These are phyloP conservation scores for Pseudocercospora cruenta DNA, from an alignment of 2,329 filamentous ascomycete species.

Conservation along the genomic window DNA sequence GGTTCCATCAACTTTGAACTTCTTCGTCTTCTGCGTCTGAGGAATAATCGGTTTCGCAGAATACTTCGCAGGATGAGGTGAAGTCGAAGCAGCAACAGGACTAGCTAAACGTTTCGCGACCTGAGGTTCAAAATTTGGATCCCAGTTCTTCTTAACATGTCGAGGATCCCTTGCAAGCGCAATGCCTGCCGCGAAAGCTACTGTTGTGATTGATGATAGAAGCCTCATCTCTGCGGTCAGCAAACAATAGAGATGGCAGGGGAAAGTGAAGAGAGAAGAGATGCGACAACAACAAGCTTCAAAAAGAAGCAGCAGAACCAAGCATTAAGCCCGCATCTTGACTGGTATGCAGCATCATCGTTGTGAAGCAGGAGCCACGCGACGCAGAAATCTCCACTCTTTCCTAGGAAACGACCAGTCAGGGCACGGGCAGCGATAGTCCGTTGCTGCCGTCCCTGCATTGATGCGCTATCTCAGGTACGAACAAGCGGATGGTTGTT, in stretches of 20 bases:
- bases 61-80: neutral
- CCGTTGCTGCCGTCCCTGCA: no score
- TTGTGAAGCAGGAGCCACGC: neutral
- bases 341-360: neutral
- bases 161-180: neutral
- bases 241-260: neutral
- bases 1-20: conserved; percentile 44
- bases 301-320: neutral
- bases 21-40: conserved; percentile 47
- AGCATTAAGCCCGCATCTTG: neutral
- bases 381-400: no score
- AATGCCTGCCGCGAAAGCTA: neutral
- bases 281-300: neutral
- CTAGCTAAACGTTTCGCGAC: conserved; percentile 4
- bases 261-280: neutral
- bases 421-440: no score
- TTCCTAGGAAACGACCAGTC: no score
- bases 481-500: neutral
- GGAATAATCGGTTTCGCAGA: conserved; percentile 40
- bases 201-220: neutral
- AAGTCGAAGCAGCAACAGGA: neutral
- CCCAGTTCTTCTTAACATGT: neutral
- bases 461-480: conserved; percentile 3
- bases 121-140: neutral
- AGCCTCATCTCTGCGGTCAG: neutral